Percentiles rank a stretch among this genome's conserved stretches.
These are phyloP conservation scores for Dictyostelium brefeldianum DNA, from an alignment of 78 protist genomes.

Conservation along the genomic window DNA sequence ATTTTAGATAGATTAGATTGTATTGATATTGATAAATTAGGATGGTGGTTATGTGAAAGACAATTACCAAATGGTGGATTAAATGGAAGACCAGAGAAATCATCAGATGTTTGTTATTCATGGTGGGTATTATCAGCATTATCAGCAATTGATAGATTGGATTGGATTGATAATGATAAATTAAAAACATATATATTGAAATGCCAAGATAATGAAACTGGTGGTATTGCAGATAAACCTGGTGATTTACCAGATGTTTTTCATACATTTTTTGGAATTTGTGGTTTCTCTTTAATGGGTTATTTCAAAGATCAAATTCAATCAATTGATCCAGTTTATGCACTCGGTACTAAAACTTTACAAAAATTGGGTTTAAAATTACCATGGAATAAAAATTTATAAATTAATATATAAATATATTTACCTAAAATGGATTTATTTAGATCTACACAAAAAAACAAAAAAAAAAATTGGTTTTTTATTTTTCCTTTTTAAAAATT, in stretches of 20 bases:
- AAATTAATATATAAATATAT: not conserved
- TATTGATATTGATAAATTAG: conserved; percentile 88
- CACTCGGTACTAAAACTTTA: conserved; percentile 54
- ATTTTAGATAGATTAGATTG: conserved; percentile 87
- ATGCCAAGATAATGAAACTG: conserved; percentile 98
- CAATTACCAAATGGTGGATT: conserved; percentile 99
- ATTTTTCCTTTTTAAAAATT: not conserved
- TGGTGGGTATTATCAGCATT: conserved; percentile 99
- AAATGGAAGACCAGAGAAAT: conserved; percentile 99
- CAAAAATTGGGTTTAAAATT: conserved; percentile 27
- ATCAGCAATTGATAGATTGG: conserved; percentile 86
- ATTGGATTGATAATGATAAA: conserved; percentile 94
- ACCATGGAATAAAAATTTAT: conserved; percentile 54
- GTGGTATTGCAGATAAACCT: conserved; percentile 99
- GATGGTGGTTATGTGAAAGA: conserved; percentile 99
- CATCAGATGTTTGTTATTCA: conserved; percentile 98
- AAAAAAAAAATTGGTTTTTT: not conserved
- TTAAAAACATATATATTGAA: conserved; percentile 90
- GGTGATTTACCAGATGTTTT: conserved; percentile 98
- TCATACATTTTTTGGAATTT: conserved; percentile 99
- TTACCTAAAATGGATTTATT: not conserved
- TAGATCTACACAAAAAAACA: too few species aligned
- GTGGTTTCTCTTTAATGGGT: conserved; percentile 91
- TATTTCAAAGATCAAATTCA: conserved; percentile 41
- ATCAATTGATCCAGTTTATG: conserved; percentile 84